Evolutionary conservation across 2,329 filamentous ascomycete genomes (phyloP).

Genomic region (Fusarium falciforme): DNA sequence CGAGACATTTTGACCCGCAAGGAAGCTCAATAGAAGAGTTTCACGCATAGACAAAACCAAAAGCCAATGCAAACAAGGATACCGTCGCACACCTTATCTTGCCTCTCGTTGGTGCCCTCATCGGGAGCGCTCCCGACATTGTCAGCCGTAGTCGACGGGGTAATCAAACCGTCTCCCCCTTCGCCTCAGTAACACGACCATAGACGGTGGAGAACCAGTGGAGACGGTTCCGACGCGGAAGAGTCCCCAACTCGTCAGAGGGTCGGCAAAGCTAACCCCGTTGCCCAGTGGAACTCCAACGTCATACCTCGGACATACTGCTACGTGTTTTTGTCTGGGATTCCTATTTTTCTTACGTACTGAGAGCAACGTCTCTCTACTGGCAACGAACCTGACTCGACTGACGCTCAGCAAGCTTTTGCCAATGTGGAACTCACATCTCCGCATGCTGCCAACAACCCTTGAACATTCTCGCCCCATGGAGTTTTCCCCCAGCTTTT

Average conservation of each 20-base stretch:
- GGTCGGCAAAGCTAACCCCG: constrained; percentile 3
- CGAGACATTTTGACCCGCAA: not conserved
- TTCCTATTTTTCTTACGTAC: constrained; percentile 31
- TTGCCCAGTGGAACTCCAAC: constrained; percentile 20
- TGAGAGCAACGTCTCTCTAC: not conserved
- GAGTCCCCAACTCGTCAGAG: constrained; percentile 9
- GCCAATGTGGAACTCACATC: not conserved
- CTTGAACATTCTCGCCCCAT: not conserved
- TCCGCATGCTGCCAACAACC: not conserved
- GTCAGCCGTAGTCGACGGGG: constrained; percentile 14
- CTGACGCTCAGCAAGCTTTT: not conserved
- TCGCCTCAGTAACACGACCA: constrained; percentile 7
- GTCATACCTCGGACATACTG: constrained; percentile 17
- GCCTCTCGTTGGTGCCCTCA: constrained; percentile 7
- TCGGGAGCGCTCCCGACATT: constrained; percentile 12
- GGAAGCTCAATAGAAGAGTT: not conserved
- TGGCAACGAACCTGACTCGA: not conserved
- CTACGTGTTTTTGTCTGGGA: not conserved
- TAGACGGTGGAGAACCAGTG: not conserved
- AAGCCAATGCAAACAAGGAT: not conserved
- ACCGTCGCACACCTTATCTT: not conserved
- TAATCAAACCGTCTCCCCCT: constrained; percentile 18
- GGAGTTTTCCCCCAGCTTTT: not conserved
- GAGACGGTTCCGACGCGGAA: constrained; percentile 1
- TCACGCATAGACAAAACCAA: not conserved